Percentiles rank a stretch among this genome's conserved stretches.
Evolutionary conservation across 306 rosid genomes (phyloP).

Genomic region (Cajanus cajan): DNA sequence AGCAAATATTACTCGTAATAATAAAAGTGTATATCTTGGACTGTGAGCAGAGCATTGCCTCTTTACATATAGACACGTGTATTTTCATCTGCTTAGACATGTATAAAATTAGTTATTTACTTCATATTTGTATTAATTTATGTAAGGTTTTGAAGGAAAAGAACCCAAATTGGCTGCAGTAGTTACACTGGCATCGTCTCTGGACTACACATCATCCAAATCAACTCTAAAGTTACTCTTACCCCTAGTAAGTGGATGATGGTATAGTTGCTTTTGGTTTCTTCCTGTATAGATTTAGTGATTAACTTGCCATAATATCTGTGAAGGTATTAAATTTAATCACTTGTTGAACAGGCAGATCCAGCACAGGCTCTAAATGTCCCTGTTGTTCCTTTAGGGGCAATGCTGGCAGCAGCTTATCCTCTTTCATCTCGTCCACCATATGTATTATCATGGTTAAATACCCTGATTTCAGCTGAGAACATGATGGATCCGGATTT

Average conservation of each 20-base stretch:
- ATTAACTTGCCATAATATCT: slow-evolving; percentile 25
- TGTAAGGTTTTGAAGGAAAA: slow-evolving; percentile 73
- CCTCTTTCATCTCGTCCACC: slow-evolving; percentile 83
- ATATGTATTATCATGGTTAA: slow-evolving; percentile 80
- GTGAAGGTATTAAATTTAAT: slow-evolving; percentile 32
- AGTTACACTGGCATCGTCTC: slow-evolving; percentile 91
- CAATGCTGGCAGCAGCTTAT: slow-evolving; percentile 81
- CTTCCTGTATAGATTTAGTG: not conserved
- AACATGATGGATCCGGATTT: slow-evolving; percentile 96
- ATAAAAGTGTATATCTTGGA: slow-evolving; percentile 4
- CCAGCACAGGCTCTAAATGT: slow-evolving; percentile 97
- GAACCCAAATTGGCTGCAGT: slow-evolving; percentile 80
- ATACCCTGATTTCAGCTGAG: slow-evolving; percentile 83
- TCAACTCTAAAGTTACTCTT: slow-evolving; percentile 80
- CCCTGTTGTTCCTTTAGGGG: slow-evolving; percentile 92
- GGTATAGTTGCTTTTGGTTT: slow-evolving; percentile 18
- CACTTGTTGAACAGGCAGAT: slow-evolving; percentile 77
- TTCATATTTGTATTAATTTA: slow-evolving; percentile 9
- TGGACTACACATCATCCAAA: slow-evolving; percentile 89
- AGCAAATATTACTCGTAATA: slow-evolving; percentile 2
- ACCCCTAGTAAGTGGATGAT: slow-evolving; percentile 78
- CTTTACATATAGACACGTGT: not conserved
- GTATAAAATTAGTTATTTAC: slow-evolving; percentile 24
- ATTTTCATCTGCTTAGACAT: not conserved
- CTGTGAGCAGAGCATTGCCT: not conserved